Conservation (phyloP, 352 stramenopile species). For the Blastocystis sp. region DNA sequence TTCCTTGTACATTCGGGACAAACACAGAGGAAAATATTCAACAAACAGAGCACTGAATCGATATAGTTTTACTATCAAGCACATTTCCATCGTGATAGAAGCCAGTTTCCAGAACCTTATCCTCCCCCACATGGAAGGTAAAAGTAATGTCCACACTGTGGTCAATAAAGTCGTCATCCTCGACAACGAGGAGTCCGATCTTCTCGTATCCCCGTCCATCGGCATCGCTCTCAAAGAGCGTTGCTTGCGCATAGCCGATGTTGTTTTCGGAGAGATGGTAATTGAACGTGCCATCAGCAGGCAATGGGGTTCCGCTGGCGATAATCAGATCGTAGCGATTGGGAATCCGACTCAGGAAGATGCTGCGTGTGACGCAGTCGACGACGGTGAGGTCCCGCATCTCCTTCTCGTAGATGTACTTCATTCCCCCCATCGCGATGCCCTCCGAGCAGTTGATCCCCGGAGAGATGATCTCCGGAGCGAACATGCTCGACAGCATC, state of each 20-base stretch:
- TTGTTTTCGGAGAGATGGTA: neutral
- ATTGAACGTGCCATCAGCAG: neutral
- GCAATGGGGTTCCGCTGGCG: neutral
- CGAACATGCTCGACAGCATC: conserved; percentile 94
- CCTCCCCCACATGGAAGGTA: neutral
- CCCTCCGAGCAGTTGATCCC: conserved; percentile 93
- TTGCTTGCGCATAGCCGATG: neutral
- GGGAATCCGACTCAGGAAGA: neutral
- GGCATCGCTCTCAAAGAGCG: neutral
- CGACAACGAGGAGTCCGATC: neutral
- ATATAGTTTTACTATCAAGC: neutral
- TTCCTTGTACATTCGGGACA: neutral
- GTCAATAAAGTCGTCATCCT: neutral
- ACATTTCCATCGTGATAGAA: neutral
- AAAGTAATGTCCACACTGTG: neutral
- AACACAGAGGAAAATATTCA: neutral
- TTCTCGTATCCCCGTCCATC: neutral
- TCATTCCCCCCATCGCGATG: conserved; percentile 88
- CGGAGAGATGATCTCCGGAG: conserved; percentile 28
- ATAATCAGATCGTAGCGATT: neutral
- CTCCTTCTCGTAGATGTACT: neutral
- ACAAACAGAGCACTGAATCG: neutral
- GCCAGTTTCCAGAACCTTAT: neutral
- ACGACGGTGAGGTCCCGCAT: neutral
- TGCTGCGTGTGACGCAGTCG: neutral